A percentile compares a stretch with the other conserved stretches of the same genome.
Conservation (phyloP, 257 asterid genomes). For the Capsicum chinense region DNA sequence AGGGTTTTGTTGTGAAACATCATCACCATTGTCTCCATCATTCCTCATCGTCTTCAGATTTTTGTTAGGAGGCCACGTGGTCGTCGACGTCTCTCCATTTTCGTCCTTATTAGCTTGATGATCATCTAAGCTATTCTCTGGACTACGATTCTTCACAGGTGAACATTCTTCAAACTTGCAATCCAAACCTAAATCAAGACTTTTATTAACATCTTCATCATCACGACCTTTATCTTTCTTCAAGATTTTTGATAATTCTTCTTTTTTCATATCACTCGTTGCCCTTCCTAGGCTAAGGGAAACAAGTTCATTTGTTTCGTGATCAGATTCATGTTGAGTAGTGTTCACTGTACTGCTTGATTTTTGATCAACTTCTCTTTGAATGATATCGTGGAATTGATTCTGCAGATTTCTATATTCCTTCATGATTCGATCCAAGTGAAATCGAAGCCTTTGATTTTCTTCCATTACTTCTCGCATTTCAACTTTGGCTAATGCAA, state of each 20-base stretch:
- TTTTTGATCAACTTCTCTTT: slow-evolving; percentile 44
- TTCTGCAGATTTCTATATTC: slow-evolving; percentile 72
- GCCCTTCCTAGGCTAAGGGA: slow-evolving; percentile 73
- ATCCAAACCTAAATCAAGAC: slow-evolving; percentile 48
- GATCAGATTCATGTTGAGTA: slow-evolving; percentile 20
- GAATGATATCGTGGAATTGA: slow-evolving; percentile 60
- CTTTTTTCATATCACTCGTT: slow-evolving; percentile 46
- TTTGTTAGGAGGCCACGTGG: slow-evolving; percentile 47
- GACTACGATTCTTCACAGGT: slow-evolving; percentile 47
- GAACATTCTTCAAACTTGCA: slow-evolving; percentile 46
- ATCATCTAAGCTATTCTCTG: slow-evolving; percentile 53
- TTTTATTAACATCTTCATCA: neutral
- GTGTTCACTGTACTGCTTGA: slow-evolving; percentile 31
- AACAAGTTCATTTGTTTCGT: slow-evolving; percentile 43
- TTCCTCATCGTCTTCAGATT: slow-evolving; percentile 46
- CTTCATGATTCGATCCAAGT: slow-evolving; percentile 65
- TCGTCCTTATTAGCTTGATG: slow-evolving; percentile 51
- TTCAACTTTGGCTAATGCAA: slow-evolving; percentile 72
- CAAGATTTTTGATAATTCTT: slow-evolving; percentile 35
- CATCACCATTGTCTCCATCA: slow-evolving; percentile 55
- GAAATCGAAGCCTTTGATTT: slow-evolving; percentile 64
- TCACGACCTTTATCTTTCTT: slow-evolving; percentile 28
- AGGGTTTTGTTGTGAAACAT: slow-evolving; percentile 67
- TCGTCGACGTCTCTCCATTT: slow-evolving; percentile 48
- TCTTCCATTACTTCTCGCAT: slow-evolving; percentile 82